Base-by-base conservation (phyloP, 352 stramenopile species). In the Pythium sukuiense region DNA sequence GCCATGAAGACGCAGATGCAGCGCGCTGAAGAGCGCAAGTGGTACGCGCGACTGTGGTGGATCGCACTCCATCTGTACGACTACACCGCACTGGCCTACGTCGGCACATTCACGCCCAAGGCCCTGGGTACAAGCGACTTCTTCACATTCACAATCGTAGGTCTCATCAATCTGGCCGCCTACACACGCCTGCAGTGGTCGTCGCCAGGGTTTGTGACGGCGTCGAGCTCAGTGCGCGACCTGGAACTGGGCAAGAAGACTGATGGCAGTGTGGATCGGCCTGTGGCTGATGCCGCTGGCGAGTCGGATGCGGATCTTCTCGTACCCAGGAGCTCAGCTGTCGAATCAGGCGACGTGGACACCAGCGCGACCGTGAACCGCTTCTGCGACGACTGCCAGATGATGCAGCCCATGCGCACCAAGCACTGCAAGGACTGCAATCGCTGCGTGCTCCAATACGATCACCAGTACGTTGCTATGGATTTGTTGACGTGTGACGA, bases 391-490 rank as follows among this genome's bases (percentile, higher is more conserved):
- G 54, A 78, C 11, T 93, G 85, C 54, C 65, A 85, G 26, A 59
- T 87, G 27, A 80, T 80, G 43, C 83, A 90, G 37, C 85, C 85
- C 14, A 58, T 93, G 26, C 71, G 85, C 20, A 74, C 83, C 3
- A 92, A 93, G 56, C 85, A 93, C 65, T 93, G 85, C 63, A 90
- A 89, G 65, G 80, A 91, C 63, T 93, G 85, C 58, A 73, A 76
- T 50, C 79, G 76, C 13, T 93, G 85, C 63, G 85, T 88, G 24
- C 70, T 73, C 8, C 85, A 93, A 64, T 93, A 93, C 45, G 85
- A 93, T 57, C 85, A 93, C 62, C 85, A 93, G 85, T 93, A 74
- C 59, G 76, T 76, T 54, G 30, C 24, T 12, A 27, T 13, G 26
- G 3, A 6, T 27, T 18, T 24, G 20, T 3, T 52, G 14, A 35